Percentiles rank a stretch among this genome's conserved stretches.
phyloP scores from a whole-genome alignment of 75 land plant species.

The Cryptomeria japonica region DNA sequence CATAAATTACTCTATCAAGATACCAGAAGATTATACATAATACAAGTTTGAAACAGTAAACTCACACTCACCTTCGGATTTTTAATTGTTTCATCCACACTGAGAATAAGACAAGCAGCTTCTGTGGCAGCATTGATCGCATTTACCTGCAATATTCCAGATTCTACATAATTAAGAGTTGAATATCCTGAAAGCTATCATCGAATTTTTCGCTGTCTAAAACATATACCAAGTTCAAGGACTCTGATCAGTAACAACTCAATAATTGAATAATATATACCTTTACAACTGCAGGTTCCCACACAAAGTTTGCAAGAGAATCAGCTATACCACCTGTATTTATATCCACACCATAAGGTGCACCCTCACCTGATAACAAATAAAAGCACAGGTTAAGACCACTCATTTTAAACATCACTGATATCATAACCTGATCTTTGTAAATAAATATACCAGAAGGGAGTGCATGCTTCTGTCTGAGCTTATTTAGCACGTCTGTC shows the following conservation, averaged over 20 bases:
- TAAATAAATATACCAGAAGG: conserved; percentile 56
- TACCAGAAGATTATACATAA: not conserved
- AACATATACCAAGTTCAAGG: not conserved
- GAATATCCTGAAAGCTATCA: not conserved
- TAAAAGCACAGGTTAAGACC: not conserved
- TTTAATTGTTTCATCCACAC: conserved; percentile 96
- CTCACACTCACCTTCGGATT: conserved; percentile 83
- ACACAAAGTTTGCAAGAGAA: conserved; percentile 90
- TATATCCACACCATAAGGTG: conserved; percentile 90
- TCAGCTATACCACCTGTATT: conserved; percentile 97
- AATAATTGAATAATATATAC: conserved; percentile 24
- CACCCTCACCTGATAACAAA: conserved; percentile 79
- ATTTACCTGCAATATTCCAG: conserved; percentile 69
- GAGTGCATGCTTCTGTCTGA: conserved; percentile 96
- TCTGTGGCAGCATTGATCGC: conserved; percentile 99
- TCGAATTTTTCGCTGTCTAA: not conserved
- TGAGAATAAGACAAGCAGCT: conserved; percentile 91
- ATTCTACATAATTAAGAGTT: not conserved
- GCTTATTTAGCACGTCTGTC: conserved; percentile 96
- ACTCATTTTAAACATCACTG: not conserved
- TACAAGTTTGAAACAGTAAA: not conserved
- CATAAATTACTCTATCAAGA: not conserved
- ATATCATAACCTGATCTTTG: not conserved
- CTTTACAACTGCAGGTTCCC: conserved; percentile 99
- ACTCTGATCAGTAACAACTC: not conserved